Evolutionary conservation across 116 monocot species (phyloP).

Genomic region (Cymodocea nodosa): DNA sequence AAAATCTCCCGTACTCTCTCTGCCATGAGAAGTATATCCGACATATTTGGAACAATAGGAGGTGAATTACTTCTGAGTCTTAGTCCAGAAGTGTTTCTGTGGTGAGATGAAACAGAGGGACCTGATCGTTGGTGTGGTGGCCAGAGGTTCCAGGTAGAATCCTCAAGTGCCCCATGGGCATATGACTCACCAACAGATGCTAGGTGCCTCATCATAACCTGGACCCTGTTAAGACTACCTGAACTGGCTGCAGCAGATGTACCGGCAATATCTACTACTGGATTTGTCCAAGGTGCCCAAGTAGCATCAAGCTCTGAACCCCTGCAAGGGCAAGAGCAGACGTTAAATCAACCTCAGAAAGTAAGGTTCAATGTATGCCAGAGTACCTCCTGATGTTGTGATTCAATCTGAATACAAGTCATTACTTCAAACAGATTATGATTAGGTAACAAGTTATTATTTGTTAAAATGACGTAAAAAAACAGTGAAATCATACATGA

Average conservation of each 20-base stretch:
- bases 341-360: too few species aligned
- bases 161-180: constrained; percentile 34
- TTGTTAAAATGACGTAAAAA: too few species aligned
- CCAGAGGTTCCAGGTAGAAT: constrained; percentile 65
- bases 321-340: constrained; percentile 16
- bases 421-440: too few species aligned
- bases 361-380: too few species aligned
- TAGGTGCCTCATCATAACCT: constrained; percentile 95
- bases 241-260: constrained; percentile 64
- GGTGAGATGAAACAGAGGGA: constrained; percentile 19
- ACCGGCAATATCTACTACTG: constrained; percentile 46
- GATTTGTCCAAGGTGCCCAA: constrained; percentile 51
- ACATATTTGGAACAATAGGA: constrained; percentile 16
- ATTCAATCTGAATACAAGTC: too few species aligned
- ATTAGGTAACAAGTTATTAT: too few species aligned
- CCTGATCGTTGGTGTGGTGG: constrained; percentile 18
- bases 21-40: constrained; percentile 53
- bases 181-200: constrained; percentile 63
- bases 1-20: constrained; percentile 84
- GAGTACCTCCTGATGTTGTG: too few species aligned
- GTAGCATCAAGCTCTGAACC: constrained; percentile 41
- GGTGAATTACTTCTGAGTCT: constrained; percentile 38
- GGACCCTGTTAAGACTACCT: constrained; percentile 66
- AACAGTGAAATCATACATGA: too few species aligned
- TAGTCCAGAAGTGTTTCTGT: constrained; percentile 25